phyloP scores from a whole-genome alignment of 305 asterid genomes.

The Fraxinus floribunda region DNA sequence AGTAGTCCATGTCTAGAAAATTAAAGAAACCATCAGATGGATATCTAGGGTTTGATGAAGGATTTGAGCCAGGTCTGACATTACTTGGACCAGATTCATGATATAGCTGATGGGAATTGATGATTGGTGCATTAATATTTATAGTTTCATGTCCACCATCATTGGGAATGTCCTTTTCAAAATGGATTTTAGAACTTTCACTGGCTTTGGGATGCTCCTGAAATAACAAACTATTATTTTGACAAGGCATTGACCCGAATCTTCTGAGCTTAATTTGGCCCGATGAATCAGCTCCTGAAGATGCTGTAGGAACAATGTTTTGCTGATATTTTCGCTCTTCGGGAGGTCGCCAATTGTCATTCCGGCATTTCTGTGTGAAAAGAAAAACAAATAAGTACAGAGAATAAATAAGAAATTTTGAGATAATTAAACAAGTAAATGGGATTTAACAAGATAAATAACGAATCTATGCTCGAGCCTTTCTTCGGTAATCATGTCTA shows the following conservation, averaged over 20 bases:
- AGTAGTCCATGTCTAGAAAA: constrained; percentile 24
- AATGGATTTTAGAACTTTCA: constrained; percentile 1
- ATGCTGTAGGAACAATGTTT: neutral
- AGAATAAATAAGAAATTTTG: neutral
- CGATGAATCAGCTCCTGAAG: constrained; percentile 3
- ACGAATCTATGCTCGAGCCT: neutral
- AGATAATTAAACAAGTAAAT: neutral
- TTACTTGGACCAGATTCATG: constrained; percentile 19
- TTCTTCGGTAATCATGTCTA: neutral
- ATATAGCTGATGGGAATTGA: neutral
- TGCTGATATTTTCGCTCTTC: constrained; percentile 21
- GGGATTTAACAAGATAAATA: neutral
- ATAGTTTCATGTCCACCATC: neutral
- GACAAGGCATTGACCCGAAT: constrained; percentile 48
- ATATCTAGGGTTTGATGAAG: constrained; percentile 21
- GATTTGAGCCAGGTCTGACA: neutral
- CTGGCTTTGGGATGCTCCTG: neutral
- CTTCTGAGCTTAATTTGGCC: constrained; percentile 22
- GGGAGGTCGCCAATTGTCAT: constrained; percentile 46
- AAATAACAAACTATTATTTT: neutral
- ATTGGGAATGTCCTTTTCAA: neutral
- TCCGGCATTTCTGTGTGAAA: constrained; percentile 43
- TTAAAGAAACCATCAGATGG: constrained; percentile 22
- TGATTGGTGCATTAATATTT: neutral
- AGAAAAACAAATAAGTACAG: neutral